Evolutionary conservation across 768 basidiomycete genomes (phyloP).

Genomic region (Boletus speciosus): DNA sequence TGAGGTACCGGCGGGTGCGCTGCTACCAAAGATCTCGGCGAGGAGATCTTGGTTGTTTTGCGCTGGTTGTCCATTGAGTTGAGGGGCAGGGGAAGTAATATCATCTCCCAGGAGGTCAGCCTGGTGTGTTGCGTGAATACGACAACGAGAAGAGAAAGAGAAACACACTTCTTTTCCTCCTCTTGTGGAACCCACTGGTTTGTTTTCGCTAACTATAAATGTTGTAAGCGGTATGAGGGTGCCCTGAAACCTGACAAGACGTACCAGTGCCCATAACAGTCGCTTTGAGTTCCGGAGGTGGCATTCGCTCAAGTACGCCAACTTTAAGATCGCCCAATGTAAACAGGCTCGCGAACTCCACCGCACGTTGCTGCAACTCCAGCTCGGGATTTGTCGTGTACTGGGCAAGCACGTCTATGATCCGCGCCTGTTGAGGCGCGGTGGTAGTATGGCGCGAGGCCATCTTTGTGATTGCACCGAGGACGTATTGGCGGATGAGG

Average conservation of each 20-base stretch:
- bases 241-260: conserved; percentile 19
- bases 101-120: conserved; percentile 88
- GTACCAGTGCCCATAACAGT: conserved; percentile 91
- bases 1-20: conserved; percentile 32
- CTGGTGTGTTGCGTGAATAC: conserved; percentile 13
- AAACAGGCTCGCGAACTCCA: conserved; percentile 90
- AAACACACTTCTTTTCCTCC: conserved; percentile 64
- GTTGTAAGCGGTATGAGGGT: neutral
- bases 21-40: conserved; percentile 83
- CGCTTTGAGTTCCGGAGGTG: conserved; percentile 96
- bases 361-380: conserved; percentile 92
- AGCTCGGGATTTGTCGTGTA: conserved; percentile 89
- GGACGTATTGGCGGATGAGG: conserved; percentile 87
- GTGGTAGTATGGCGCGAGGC: conserved; percentile 73
- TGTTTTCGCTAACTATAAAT: conserved; percentile 83
- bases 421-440: conserved; percentile 67
- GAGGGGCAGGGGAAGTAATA: conserved; percentile 38
- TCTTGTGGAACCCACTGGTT: conserved; percentile 89
- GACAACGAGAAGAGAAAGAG: neutral
- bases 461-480: conserved; percentile 87
- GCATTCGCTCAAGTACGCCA: conserved; percentile 97
- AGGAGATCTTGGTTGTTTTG: conserved; percentile 83
- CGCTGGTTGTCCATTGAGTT: conserved; percentile 40
- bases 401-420: conserved; percentile 70
- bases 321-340: conserved; percentile 67